Percentiles rank a stretch among this genome's conserved stretches.
These are phyloP conservation scores for Smallanthus sonchifolius DNA, from an alignment of 129 eudicot species.

Conservation along the genomic window DNA sequence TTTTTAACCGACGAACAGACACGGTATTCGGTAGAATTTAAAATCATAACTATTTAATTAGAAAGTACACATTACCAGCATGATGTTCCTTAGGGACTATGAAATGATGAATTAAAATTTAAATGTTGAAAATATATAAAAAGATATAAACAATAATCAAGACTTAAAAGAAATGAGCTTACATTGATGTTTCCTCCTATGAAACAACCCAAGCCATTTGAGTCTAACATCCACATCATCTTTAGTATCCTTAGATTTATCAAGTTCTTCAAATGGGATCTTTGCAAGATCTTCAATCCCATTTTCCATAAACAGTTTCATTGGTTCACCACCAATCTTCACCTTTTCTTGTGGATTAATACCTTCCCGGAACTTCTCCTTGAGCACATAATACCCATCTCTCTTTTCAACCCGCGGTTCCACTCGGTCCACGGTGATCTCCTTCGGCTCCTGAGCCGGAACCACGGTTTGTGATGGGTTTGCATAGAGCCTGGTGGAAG, in stretches of 20 bases:
- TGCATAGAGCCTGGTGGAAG: slow-evolving; percentile 38
- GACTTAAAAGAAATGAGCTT: slow-evolving; percentile 23
- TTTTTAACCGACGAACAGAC: too few relatives aligned
- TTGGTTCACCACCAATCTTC: slow-evolving; percentile 79
- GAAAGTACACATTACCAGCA: too few relatives aligned
- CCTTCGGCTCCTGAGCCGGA: slow-evolving; percentile 32
- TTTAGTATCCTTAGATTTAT: slow-evolving; percentile 52
- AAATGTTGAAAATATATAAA: background rate
- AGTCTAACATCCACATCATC: slow-evolving; percentile 96
- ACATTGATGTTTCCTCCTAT: slow-evolving; percentile 95
- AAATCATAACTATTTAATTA: too few relatives aligned
- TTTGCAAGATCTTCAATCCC: slow-evolving; percentile 80
- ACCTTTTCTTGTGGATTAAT: slow-evolving; percentile 88
- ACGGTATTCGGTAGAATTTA: too few relatives aligned
- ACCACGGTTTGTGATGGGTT: slow-evolving; percentile 49
- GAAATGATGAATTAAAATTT: background rate
- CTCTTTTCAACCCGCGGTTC: slow-evolving; percentile 88
- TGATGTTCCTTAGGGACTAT: background rate
- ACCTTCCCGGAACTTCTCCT: slow-evolving; percentile 79
- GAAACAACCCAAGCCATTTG: slow-evolving; percentile 97
- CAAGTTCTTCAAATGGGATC: slow-evolving; percentile 65
- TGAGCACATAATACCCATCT: slow-evolving; percentile 66
- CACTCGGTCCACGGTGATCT: slow-evolving; percentile 35
- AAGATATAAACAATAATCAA: background rate
- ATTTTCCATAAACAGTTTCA: slow-evolving; percentile 79